phyloP scores from a whole-genome alignment of 805 yeast species.

The Barnettozyma sp. region DNA sequence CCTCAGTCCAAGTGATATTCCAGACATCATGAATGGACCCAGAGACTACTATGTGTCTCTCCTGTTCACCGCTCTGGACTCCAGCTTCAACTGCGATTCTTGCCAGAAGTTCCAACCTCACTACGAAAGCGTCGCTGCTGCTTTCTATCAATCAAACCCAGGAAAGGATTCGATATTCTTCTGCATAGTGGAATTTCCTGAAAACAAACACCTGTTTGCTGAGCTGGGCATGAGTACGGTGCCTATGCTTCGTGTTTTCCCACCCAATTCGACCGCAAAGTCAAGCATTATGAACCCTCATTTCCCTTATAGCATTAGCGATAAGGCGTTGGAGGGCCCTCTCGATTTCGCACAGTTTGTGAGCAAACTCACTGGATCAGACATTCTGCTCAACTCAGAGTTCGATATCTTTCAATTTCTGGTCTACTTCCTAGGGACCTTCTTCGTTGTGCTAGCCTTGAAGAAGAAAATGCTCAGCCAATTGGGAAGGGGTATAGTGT shows the following conservation, averaged over 20 bases:
- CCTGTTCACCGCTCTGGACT: conserved; percentile 44
- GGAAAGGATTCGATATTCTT: conserved; percentile 37
- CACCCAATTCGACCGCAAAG: conserved; percentile 33
- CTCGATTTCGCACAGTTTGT: conserved; percentile 49
- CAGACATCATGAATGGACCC: conserved; percentile 36
- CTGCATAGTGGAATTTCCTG: conserved; percentile 42
- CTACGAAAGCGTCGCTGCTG: conserved; percentile 34
- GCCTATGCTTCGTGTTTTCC: conserved; percentile 65
- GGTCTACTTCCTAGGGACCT: conserved; percentile 39
- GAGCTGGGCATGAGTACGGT: conserved; percentile 40
- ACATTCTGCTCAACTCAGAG: conserved; percentile 36
- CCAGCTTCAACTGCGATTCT: conserved; percentile 36
- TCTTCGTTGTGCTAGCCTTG: conserved; percentile 37
- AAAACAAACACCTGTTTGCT: conserved; percentile 36
- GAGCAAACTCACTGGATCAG: conserved; percentile 37
- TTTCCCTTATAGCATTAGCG: conserved; percentile 30
- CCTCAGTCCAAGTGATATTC: conserved; percentile 32
- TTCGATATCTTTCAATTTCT: conserved; percentile 38
- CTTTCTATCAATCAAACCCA: conserved; percentile 40
- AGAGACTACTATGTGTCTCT: conserved; percentile 46
- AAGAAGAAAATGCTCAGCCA: conserved; percentile 40
- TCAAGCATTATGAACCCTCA: conserved; percentile 27
- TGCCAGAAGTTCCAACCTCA: conserved; percentile 41
- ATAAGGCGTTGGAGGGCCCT: conserved; percentile 29
- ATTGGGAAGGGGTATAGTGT: conserved; percentile 22